Conservation (phyloP, 1,284 basidiomycete species). For the Polyporus tsugae region DNA sequence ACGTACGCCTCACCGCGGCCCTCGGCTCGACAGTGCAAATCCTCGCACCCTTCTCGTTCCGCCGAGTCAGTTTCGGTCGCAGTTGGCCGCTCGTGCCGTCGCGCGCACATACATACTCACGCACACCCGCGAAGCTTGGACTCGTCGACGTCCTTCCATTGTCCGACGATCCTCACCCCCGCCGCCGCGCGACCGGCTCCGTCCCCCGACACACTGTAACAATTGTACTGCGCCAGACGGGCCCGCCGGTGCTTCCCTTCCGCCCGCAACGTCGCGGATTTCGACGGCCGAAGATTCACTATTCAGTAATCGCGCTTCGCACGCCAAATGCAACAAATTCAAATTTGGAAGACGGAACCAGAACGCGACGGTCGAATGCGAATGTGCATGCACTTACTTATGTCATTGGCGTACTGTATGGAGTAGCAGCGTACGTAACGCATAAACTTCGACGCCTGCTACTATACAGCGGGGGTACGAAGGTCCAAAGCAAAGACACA, state of each 20-base stretch:
- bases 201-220: background rate
- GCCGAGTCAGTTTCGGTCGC: background rate
- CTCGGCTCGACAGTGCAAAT: background rate
- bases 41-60: background rate
- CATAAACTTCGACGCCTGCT: conserved; percentile 5
- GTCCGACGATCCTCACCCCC: background rate
- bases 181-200: conserved; percentile 3
- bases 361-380: background rate
- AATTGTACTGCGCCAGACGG: background rate
- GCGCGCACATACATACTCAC: background rate
- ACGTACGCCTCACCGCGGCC: background rate
- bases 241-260: background rate
- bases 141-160: background rate
- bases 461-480: background rate
- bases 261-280: background rate
- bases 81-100: background rate
- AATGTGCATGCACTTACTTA: background rate
- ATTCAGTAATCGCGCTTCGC: background rate
- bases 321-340: background rate
- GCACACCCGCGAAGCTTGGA: background rate
- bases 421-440: conserved; percentile 22
- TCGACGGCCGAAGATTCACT: background rate
- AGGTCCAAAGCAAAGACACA: background rate
- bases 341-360: background rate
- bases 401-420: background rate